Base-by-base conservation (phyloP, 208 protist genomes). In the Acanthamoeba pearcei region DNA sequence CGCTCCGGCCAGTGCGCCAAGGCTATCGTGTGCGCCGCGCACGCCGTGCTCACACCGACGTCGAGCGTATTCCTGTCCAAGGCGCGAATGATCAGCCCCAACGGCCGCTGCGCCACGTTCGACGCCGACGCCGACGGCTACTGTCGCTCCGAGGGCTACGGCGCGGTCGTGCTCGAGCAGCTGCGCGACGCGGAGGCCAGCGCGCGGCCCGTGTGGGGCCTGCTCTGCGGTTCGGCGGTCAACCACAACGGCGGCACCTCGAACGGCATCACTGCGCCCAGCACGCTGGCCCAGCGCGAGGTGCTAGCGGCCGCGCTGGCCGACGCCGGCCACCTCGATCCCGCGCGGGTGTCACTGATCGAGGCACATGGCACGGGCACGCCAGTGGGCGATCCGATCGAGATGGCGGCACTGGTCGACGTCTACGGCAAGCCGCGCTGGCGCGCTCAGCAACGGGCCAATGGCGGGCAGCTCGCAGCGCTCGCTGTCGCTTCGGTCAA, bases 61-160 rank as follows among this genome's bases (percentile, higher is more conserved):
- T 64, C 86, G 19, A 91, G 86, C 60, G 42, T 91, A 6, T 91
- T 91, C 64, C 86, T 91, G 9, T 91, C 86, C 35, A 95, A 51
- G 15, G 95, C 96, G 27, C 53, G 91, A 19, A 95, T 97, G 74
- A 96, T 98, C 35, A 97, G 96, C 17, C 95, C 95, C 1, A 27
- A 83, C 42, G 97, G 95, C 8, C 70, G 94, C 12, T 98, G 97
- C 62, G 35, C 38, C 38, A 96, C 97, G 6, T 98, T 98, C 53
- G 98, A 98, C 86, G 88, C 82, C n/a, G 5, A 35, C 35, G 98
- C 98, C 5, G 95, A 98, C 94, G 98, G 98, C 24, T 98, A 98
- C 94, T 96, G 96, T 15, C 91, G 98, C 29, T 93, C 91, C 8
- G 98, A 98, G 95, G 98, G 97, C 29, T 86, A 62, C 72, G 96